A percentile compares a stretch with the other conserved stretches of the same genome.
Conservation (phyloP, 495 filamentous ascomycete species). For the Penicillium paradoxum region DNA sequence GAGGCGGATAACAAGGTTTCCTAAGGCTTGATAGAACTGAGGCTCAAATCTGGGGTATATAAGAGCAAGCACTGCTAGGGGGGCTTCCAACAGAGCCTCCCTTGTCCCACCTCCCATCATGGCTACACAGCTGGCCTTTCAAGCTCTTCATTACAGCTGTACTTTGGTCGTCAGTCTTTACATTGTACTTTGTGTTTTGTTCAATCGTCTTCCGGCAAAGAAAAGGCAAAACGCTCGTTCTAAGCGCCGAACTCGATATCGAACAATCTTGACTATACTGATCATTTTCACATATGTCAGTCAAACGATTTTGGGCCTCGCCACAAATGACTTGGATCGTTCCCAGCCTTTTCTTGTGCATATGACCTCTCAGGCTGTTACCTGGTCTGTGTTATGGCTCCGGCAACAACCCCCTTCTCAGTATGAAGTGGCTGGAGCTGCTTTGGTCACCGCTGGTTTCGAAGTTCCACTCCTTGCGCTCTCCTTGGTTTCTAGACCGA, state of each 20-base stretch:
- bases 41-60: constrained; percentile 1
- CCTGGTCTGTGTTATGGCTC: constrained; percentile 3
- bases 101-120: background rate
- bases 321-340: constrained; percentile 1
- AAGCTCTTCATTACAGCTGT: constrained; percentile 3
- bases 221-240: background rate
- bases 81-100: background rate
- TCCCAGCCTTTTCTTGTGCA: constrained; percentile 5
- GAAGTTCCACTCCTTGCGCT: constrained; percentile 7
- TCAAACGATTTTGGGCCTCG: background rate
- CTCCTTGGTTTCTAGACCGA: background rate
- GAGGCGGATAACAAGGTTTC: background rate
- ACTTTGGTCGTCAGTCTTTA: background rate
- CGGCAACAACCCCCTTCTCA: constrained; percentile 1
- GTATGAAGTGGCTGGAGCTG: constrained; percentile 4
- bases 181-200: background rate
- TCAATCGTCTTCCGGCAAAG: background rate
- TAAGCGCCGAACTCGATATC: background rate
- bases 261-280: background rate
- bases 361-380: constrained; percentile 6
- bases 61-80: background rate
- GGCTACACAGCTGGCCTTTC: background rate
- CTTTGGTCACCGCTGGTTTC: constrained; percentile 8
- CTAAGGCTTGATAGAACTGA: background rate
- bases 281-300: constrained; percentile 5